Base-by-base conservation (phyloP, 495 filamentous ascomycete species). In the Annulohypoxylon bovei region DNA sequence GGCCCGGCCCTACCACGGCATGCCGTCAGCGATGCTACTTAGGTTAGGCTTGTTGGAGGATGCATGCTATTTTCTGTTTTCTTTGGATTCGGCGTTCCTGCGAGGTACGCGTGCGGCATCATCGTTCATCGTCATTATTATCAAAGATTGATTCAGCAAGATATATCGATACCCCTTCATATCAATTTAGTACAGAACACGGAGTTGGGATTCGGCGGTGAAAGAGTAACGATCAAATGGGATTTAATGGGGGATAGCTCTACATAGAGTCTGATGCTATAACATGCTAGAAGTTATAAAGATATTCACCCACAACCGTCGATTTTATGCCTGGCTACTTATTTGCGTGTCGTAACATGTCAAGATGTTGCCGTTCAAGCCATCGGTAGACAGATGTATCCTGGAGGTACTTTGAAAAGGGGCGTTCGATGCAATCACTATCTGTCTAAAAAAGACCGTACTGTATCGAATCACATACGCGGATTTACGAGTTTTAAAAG, bases 161-260 rank as follows among this genome's bases (percentile, higher is more conserved):
- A 55, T 40, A 53, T 65, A 55, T 72, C 55, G 65, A 72, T 72
- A 72, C 65, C 65, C 61, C 42, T 72, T 68, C 37, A 53, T 46
- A 52, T 61, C 54, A 9, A 52, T 65, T 57, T 50, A 40, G 20
- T 39, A 62, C 46, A 65, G 39, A 35, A 62, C 20, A 54, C 56
- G 65, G 54, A 68, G 65, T 68, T 60, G 35, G 46, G 49, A 68
- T 7, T 25, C 35, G 46, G 47, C 22, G 39, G 20, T 46, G 28
- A 53, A 56, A 20, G 25, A 50, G 8, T 18, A 49, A 50, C 27
- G 55, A 64, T 11, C 8, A 14, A 14, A n/a, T 54, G 56, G 61
- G 30, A 62, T 44, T 18, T 61, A 70, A 65, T 49, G 61, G 47
- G 27, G 23, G 37, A 61, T 47, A 53, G 28, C 25, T 57, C 42